These are phyloP conservation scores for Globisporangium radiosum DNA, from an alignment of 352 stramenopile genomes.

Conservation along the genomic window DNA sequence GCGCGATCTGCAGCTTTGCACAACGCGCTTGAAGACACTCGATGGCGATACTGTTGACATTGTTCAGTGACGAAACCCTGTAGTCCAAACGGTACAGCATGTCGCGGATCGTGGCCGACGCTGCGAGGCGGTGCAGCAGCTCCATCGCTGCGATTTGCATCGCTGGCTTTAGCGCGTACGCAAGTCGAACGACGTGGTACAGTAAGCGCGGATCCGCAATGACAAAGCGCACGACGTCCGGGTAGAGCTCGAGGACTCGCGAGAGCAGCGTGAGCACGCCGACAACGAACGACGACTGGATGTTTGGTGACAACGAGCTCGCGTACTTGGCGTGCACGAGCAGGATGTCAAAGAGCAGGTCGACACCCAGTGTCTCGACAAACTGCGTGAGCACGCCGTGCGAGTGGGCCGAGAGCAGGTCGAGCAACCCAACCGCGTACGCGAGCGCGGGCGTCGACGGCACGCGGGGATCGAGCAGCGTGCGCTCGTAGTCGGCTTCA, in stretches of 20 bases:
- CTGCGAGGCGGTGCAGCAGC: constrained; percentile 15
- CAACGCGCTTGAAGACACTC: constrained; percentile 4
- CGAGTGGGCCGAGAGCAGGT: background rate
- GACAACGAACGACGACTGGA: background rate
- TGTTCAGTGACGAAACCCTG: constrained; percentile 1
- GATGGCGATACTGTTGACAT: constrained; percentile 1
- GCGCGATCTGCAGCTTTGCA: constrained; percentile 5
- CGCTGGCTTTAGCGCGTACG: constrained; percentile 16
- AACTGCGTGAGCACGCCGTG: constrained; percentile 2
- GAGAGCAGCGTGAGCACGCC: background rate
- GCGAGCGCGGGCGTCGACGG: constrained; percentile 8
- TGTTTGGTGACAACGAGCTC: background rate
- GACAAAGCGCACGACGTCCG: background rate
- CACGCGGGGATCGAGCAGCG: constrained; percentile 10
- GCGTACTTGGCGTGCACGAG: constrained; percentile 1
- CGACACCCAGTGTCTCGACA: constrained; percentile 1
- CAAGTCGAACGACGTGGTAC: constrained; percentile 16
- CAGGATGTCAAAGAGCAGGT: constrained; percentile 9
- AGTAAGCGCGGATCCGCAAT: constrained; percentile 17
- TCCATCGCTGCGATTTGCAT: constrained; percentile 20
- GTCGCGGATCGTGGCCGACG: constrained; percentile 1
- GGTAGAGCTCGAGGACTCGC: background rate
- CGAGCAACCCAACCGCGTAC: constrained; percentile 7
- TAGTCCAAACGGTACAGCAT: constrained; percentile 13
- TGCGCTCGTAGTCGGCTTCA: constrained; percentile 4